Evolutionary conservation across 2,329 filamentous ascomycete genomes (phyloP).

Genomic region (Fusarium albosuccineum): DNA sequence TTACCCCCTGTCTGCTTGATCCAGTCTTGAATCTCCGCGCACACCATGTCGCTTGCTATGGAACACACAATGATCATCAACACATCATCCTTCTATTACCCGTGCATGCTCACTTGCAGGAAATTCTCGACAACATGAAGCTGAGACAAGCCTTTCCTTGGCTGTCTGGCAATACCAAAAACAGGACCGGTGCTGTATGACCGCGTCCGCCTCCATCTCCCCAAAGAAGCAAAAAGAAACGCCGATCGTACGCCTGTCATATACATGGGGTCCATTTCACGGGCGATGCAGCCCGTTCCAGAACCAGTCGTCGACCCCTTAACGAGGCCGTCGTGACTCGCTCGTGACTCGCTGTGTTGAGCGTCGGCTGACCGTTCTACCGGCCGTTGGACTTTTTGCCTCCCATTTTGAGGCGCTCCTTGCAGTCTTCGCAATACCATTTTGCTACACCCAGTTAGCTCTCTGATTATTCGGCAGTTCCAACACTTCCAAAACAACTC

Average conservation of each 20-base stretch:
- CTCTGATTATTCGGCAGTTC: background rate
- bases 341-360: slow-evolving; percentile 21
- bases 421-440: slow-evolving; percentile 87
- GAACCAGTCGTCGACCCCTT: slow-evolving; percentile 27
- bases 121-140: slow-evolving; percentile 12
- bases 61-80: slow-evolving; percentile 21
- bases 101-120: slow-evolving; percentile 15
- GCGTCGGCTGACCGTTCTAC: slow-evolving; percentile 46
- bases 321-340: slow-evolving; percentile 35
- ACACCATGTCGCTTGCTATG: slow-evolving; percentile 30
- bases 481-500: slow-evolving; percentile 53
- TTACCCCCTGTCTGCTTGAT: slow-evolving; percentile 20
- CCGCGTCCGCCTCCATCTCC: slow-evolving; percentile 21
- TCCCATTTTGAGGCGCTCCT: slow-evolving; percentile 71
- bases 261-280: slow-evolving; percentile 34
- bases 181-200: slow-evolving; percentile 30
- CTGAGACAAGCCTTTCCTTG: background rate
- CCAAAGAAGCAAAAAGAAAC: slow-evolving; percentile 38
- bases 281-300: slow-evolving; percentile 26
- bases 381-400: slow-evolving; percentile 66
- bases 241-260: slow-evolving; percentile 39
- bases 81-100: slow-evolving; percentile 6
- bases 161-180: slow-evolving; percentile 26
- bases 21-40: slow-evolving; percentile 15
- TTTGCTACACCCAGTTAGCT: slow-evolving; percentile 68